phyloP scores from a whole-genome alignment of 768 basidiomycete genomes.

The Agaricus bisporus region DNA sequence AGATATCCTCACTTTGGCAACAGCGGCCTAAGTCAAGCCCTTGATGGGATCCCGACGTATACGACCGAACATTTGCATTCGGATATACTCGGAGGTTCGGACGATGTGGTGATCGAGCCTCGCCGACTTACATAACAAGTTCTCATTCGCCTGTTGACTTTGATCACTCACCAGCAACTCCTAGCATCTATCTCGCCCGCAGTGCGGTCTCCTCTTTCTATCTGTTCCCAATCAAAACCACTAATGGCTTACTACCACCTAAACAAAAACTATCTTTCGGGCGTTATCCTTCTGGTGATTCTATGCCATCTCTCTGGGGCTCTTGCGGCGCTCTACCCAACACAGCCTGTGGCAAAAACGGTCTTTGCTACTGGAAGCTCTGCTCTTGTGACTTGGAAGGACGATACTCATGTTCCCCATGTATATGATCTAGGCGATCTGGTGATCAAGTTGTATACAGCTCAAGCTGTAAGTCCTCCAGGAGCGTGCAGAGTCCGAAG shows the following conservation, averaged over 20 bases:
- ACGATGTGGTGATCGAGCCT: too few species aligned
- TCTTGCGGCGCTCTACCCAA: constrained; percentile 43
- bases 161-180: constrained; percentile 17
- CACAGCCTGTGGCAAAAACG: constrained; percentile 39
- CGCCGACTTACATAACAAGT: too few species aligned
- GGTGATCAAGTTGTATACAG: constrained; percentile 39
- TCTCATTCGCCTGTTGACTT: too few species aligned
- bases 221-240: background rate
- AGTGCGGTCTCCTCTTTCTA: background rate
- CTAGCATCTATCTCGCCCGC: background rate
- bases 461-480: constrained; percentile 31
- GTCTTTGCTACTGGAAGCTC: constrained; percentile 38
- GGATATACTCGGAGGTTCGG: too few species aligned
- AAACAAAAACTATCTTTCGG: constrained; percentile 12
- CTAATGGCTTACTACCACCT: constrained; percentile 15
- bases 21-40: too few species aligned
- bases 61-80: too few species aligned
- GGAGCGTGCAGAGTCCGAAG: background rate
- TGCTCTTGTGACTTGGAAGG: constrained; percentile 42
- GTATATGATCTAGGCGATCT: constrained; percentile 36
- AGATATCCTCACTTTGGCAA: too few species aligned
- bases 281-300: constrained; percentile 12
- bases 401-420: constrained; percentile 35
- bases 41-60: too few species aligned
- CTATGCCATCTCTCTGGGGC: constrained; percentile 5